Base-by-base conservation (phyloP, 2,329 filamentous ascomycete species). In the Ophiostoma quercus region DNA sequence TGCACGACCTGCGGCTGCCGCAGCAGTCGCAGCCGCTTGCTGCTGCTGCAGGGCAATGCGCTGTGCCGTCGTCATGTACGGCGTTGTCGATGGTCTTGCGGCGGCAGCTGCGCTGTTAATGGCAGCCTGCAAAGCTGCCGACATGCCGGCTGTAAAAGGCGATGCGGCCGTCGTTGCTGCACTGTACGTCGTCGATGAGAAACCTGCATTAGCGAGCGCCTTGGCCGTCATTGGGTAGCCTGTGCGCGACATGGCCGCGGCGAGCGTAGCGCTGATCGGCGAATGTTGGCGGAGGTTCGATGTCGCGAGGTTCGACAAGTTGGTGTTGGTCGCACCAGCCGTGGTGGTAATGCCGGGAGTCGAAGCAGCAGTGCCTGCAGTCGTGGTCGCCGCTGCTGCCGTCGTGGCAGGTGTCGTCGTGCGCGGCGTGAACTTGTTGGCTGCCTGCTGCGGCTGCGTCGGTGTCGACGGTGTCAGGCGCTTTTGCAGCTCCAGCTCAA, bases 21-120 rank as follows among this genome's bases (percentile, higher is more conserved):
- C 66, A 1, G 66, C 66, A 2, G 66, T 47, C 4, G 66, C 66
- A 7, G 66, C 41, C 3, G 66, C 66, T 2, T 29, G 41, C 16
- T 32, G 41, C 39, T 67, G 66, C 66, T 67, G 66, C 6, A 54
- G 25, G 6, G 67, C 67, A 6, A 70, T 41, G 12, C 69, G 67
- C 37, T 70, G 69, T 9, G 69, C 69, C 3, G 69, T n/a, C 3
- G 57, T 70, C 60, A 70, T 29, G 66, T 51, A 51, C 47, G 43
- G 67, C 62, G 65, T 60, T 8, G 47, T 68, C 41, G 47, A 39
- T n/a, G 69, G 69, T 1, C 69, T 37, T 2, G 67, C 67, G 6
- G 69, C 69, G 8, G 67, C 34, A 9, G 70, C 70, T 7, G 70
- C 70, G 14, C 69, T 71, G 39, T 68, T 71, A 41, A 69, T 71